A percentile compares a stretch with the other conserved stretches of the same genome.
Evolutionary conservation across 2,329 filamentous ascomycete species (phyloP).

Genomic region (Alternaria dauci): DNA sequence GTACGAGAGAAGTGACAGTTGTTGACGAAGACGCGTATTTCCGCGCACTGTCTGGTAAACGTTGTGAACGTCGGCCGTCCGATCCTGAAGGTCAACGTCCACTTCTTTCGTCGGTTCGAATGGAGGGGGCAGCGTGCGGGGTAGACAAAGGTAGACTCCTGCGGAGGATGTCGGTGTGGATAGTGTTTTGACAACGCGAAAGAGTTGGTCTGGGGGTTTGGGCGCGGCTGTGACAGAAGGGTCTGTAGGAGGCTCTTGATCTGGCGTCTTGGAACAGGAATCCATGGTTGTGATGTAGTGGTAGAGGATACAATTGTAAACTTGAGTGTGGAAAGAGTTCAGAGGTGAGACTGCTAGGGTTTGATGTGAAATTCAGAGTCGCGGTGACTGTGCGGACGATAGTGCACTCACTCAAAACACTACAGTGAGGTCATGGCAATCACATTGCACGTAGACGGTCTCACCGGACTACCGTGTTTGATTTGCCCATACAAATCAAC

Average conservation of each 20-base stretch:
- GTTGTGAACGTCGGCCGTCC: not conserved
- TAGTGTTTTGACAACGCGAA: constrained; percentile 14
- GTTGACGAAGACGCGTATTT: not conserved
- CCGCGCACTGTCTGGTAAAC: not conserved
- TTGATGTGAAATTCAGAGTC: not conserved
- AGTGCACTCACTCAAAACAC: too few species aligned
- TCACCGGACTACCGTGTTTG: not conserved
- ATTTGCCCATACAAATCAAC: not conserved
- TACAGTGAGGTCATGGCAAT: not conserved
- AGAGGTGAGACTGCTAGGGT: not conserved
- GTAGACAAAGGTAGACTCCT: constrained; percentile 16
- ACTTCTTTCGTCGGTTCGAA: not conserved
- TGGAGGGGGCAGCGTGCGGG: not conserved
- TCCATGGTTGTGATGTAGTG: not conserved
- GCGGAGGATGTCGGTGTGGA: not conserved
- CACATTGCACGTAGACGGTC: not conserved
- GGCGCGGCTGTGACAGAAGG: not conserved
- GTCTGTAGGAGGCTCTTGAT: not conserved
- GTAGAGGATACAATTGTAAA: not conserved
- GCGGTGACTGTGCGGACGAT: not conserved
- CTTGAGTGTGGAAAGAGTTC: not conserved
- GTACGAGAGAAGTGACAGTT: constrained; percentile 4
- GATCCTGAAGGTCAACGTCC: not conserved
- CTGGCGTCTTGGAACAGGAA: not conserved
- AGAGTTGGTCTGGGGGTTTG: constrained; percentile 12